These are phyloP conservation scores for Fusarium hainanense DNA, from an alignment of 2,329 filamentous ascomycete genomes.

Conservation along the genomic window DNA sequence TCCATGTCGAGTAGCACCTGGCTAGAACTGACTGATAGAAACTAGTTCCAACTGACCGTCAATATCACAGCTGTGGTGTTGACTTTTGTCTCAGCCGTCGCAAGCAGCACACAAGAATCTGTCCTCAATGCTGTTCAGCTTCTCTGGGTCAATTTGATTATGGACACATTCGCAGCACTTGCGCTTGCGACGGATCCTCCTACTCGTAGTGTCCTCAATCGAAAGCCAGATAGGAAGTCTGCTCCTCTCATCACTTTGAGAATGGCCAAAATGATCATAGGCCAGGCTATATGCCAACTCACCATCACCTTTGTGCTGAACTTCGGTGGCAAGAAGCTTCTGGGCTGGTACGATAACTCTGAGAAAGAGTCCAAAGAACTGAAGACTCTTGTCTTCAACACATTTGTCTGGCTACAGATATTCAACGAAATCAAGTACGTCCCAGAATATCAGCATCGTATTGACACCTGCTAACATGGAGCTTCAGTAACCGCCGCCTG, in stretches of 20 bases:
- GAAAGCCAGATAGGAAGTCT: slow-evolving; percentile 68
- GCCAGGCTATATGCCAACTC: slow-evolving; percentile 71
- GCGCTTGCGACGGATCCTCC: slow-evolving; percentile 73
- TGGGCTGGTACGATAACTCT: slow-evolving; percentile 55
- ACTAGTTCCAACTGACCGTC: slow-evolving; percentile 70
- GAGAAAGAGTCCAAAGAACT: slow-evolving; percentile 51
- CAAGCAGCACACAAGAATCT: slow-evolving; percentile 60
- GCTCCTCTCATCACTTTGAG: slow-evolving; percentile 77
- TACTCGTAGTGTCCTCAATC: slow-evolving; percentile 66
- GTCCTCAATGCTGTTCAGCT: slow-evolving; percentile 70
- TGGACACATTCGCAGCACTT: slow-evolving; percentile 72
- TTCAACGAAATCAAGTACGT: slow-evolving; percentile 72
- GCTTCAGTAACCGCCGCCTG: slow-evolving; percentile 66
- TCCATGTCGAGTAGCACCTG: neutral
- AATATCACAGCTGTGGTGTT: slow-evolving; percentile 71
- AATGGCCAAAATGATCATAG: slow-evolving; percentile 75
- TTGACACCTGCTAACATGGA: slow-evolving; percentile 69
- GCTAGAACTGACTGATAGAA: neutral
- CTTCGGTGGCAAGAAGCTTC: slow-evolving; percentile 67
- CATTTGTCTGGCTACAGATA: slow-evolving; percentile 78
- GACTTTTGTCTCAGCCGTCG: slow-evolving; percentile 68
- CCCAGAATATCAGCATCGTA: slow-evolving; percentile 67
- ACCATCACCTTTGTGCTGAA: slow-evolving; percentile 68
- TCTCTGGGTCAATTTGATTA: slow-evolving; percentile 72
- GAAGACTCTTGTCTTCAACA: slow-evolving; percentile 74